Percentiles rank a stretch among this genome's conserved stretches.
These are phyloP conservation scores for Sclerotinia minor DNA, from an alignment of 2,329 filamentous ascomycete species.

Conservation along the genomic window DNA sequence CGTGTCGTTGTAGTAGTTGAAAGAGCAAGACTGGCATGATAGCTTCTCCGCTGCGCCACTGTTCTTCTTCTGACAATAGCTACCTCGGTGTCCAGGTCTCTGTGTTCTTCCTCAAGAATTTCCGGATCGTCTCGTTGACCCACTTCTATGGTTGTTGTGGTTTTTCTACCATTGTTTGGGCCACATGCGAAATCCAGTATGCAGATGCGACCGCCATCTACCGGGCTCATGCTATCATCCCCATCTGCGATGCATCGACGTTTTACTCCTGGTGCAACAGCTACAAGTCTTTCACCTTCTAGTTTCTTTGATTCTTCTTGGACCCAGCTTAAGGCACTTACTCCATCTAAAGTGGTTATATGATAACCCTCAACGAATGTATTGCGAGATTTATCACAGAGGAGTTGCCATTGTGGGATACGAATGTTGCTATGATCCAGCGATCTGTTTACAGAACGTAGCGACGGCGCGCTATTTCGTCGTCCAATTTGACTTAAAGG, in stretches of 20 bases:
- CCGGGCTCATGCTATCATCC: constrained; percentile 70
- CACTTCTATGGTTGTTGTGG: constrained; percentile 69
- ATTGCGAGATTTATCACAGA: constrained; percentile 67
- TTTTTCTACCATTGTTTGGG: constrained; percentile 53
- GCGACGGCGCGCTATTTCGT: constrained; percentile 40
- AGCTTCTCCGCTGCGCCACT: constrained; percentile 59
- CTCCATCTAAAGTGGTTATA: constrained; percentile 63
- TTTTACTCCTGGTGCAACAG: constrained; percentile 69
- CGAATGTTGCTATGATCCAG: constrained; percentile 37
- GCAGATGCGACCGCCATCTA: constrained; percentile 74
- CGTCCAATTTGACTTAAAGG: constrained; percentile 34
- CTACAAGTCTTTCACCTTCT: constrained; percentile 60
- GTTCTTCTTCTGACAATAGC: constrained; percentile 76
- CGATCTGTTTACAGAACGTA: constrained; percentile 33
- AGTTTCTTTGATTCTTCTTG: constrained; percentile 52
- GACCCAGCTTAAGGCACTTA: constrained; percentile 73
- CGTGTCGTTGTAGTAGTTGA: constrained; percentile 47
- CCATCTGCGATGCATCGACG: constrained; percentile 57
- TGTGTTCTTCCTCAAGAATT: constrained; percentile 68
- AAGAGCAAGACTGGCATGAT: constrained; percentile 51
- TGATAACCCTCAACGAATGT: constrained; percentile 68
- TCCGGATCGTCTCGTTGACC: constrained; percentile 66
- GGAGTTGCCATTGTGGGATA: constrained; percentile 66
- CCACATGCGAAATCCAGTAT: constrained; percentile 74
- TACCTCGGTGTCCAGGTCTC: constrained; percentile 75